Percentiles rank a stretch among this genome's conserved stretches.
These are phyloP conservation scores for Arabidopsis suecica DNA, from an alignment of 345 rosid species.

Conservation along the genomic window DNA sequence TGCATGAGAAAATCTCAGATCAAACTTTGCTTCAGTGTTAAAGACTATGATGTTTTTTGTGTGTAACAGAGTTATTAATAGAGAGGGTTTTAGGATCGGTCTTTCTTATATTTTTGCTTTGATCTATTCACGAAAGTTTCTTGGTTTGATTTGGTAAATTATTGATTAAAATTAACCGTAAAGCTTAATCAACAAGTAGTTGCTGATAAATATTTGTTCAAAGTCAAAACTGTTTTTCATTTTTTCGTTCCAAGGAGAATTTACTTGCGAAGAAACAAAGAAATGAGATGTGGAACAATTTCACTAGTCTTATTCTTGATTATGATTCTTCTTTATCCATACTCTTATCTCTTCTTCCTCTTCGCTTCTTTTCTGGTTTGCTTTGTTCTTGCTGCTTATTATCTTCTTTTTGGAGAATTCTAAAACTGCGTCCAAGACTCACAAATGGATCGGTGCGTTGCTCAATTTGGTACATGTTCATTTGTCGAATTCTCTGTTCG, in stretches of 20 bases:
- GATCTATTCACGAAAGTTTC: slow-evolving; percentile 26
- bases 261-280: background rate
- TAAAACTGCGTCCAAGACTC: background rate
- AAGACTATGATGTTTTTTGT: slow-evolving; percentile 28
- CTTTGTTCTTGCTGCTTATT: slow-evolving; percentile 21
- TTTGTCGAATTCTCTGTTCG: background rate
- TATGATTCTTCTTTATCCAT: slow-evolving; percentile 24
- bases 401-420: slow-evolving; percentile 38
- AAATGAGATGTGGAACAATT: slow-evolving; percentile 38
- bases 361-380: slow-evolving; percentile 19
- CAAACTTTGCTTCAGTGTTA: slow-evolving; percentile 19
- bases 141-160: slow-evolving; percentile 33
- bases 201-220: background rate
- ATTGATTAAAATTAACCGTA: slow-evolving; percentile 4
- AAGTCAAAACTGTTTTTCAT: background rate
- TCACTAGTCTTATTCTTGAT: slow-evolving; percentile 19
- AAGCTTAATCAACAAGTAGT: background rate
- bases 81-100: slow-evolving; percentile 24
- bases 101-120: slow-evolving; percentile 9
- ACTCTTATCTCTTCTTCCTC: slow-evolving; percentile 30
- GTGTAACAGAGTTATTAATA: slow-evolving; percentile 30
- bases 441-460: background rate
- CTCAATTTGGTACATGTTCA: slow-evolving; percentile 2
- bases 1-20: slow-evolving; percentile 31
- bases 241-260: background rate